phyloP scores from a whole-genome alignment of 257 asterid genomes.

The Scutellaria galericulata region DNA sequence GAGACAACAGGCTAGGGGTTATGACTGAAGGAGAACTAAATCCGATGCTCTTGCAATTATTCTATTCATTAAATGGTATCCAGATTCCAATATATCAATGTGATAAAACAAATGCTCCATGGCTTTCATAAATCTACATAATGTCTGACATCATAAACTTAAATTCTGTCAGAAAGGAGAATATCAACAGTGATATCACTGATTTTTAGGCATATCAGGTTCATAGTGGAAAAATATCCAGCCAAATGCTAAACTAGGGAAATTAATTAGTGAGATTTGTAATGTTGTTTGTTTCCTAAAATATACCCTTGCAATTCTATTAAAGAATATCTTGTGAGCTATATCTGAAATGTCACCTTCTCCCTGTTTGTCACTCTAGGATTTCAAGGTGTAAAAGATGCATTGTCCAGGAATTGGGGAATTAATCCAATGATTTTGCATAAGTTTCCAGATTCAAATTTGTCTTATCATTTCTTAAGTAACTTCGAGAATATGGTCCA shows the following conservation, averaged over 20 bases:
- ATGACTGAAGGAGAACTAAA: neutral
- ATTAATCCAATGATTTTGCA: neutral
- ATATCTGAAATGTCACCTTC: neutral
- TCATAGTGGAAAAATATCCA: neutral
- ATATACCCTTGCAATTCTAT: neutral
- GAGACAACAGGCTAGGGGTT: neutral
- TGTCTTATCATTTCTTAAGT: neutral
- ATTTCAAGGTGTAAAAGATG: slow-evolving; percentile 6
- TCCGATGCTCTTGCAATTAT: neutral
- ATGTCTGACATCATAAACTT: neutral
- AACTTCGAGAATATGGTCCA: neutral
- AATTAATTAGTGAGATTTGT: neutral
- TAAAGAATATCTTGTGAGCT: neutral
- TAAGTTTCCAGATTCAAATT: neutral
- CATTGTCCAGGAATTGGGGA: slow-evolving; percentile 4
- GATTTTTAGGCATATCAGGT: neutral
- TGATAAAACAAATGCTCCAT: neutral
- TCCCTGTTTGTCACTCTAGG: neutral
- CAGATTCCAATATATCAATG: neutral
- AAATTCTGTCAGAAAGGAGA: neutral
- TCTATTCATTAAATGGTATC: slow-evolving; percentile 7
- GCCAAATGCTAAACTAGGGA: neutral
- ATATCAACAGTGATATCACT: neutral
- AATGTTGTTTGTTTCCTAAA: neutral
- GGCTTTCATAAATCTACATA: neutral